Evolutionary conservation across 345 rosid genomes (phyloP).

Genomic region (Gossypium ekmanianum): DNA sequence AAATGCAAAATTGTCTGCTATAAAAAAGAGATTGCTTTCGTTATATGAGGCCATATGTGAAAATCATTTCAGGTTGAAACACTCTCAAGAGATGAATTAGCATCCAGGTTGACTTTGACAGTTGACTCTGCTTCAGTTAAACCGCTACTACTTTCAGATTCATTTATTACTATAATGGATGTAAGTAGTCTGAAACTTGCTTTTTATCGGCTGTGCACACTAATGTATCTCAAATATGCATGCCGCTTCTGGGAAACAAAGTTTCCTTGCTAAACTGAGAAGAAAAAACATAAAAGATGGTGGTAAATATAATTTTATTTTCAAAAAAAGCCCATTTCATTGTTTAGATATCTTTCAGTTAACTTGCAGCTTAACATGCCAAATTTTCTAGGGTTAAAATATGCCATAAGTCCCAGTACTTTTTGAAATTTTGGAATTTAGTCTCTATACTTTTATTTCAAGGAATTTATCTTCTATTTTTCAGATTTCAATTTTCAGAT

Average conservation of each 20-base stretch:
- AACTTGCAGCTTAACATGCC: not conserved
- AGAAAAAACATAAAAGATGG: not conserved
- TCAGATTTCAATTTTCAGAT: too few relatives aligned
- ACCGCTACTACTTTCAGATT: conserved; percentile 77
- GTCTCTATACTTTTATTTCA: too few relatives aligned
- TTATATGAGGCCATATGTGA: conserved; percentile 15
- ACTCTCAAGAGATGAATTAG: conserved; percentile 87
- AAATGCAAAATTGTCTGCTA: not conserved
- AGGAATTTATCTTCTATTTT: too few relatives aligned
- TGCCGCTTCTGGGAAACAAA: not conserved
- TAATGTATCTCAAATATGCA: not conserved
- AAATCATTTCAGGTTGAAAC: conserved; percentile 73
- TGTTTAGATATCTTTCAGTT: not conserved
- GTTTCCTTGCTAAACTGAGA: not conserved
- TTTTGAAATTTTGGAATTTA: too few relatives aligned
- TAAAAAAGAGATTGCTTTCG: conserved; percentile 9
- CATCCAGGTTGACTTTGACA: conserved; percentile 86
- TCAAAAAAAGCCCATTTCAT: too few relatives aligned
- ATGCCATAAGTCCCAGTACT: too few relatives aligned
- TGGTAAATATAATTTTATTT: too few relatives aligned
- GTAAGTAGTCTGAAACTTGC: conserved; percentile 44
- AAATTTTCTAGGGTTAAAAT: not conserved
- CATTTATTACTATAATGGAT: conserved; percentile 89
- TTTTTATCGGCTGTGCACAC: not conserved
- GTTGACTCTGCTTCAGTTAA: conserved; percentile 82